Percentiles rank a stretch among this genome's conserved stretches.
Conservation (phyloP, 2,329 filamentous ascomycete genomes). For the Cladobotryum mycophilum region DNA sequence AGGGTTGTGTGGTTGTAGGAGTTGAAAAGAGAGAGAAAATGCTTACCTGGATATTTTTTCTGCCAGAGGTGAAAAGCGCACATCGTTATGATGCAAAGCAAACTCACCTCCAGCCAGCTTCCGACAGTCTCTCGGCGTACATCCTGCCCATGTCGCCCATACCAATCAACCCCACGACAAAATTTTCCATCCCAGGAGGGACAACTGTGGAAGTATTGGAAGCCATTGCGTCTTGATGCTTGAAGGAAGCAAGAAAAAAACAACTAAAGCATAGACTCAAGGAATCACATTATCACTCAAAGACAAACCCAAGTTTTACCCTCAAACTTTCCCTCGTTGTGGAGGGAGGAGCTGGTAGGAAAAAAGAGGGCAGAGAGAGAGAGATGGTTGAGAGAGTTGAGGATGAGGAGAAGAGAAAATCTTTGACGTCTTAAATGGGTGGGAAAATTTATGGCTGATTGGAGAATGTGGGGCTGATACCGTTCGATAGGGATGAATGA, state of each 20-base stretch:
- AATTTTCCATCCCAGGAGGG: conserved; percentile 53
- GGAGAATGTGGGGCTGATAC: conserved; percentile 1
- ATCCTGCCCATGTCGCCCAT: conserved; percentile 99
- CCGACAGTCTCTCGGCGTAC: conserved; percentile 84
- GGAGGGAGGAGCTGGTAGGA: too few relatives aligned
- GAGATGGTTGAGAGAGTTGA: conserved; percentile 11
- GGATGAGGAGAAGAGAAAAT: conserved; percentile 7
- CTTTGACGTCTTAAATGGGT: neutral
- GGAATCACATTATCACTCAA: conserved; percentile 5
- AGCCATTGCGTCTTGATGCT: conserved; percentile 25
- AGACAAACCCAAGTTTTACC: too few relatives aligned
- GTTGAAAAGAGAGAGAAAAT: neutral
- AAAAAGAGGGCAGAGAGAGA: neutral
- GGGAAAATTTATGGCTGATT: conserved; percentile 4
- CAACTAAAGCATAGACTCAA: conserved; percentile 17
- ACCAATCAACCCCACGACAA: conserved; percentile 87
- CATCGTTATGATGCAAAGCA: conserved; percentile 13
- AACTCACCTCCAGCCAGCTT: conserved; percentile 88
- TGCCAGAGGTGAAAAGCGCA: neutral
- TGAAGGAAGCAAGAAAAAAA: conserved; percentile 7
- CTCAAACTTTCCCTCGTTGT: too few relatives aligned
- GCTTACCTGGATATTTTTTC: conserved; percentile 11
- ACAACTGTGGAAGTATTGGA: conserved; percentile 13
- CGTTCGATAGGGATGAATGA: neutral
- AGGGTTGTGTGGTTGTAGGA: neutral